Conservation (phyloP, 2,329 filamentous ascomycete species). For the Xylariaceae sp. region DNA sequence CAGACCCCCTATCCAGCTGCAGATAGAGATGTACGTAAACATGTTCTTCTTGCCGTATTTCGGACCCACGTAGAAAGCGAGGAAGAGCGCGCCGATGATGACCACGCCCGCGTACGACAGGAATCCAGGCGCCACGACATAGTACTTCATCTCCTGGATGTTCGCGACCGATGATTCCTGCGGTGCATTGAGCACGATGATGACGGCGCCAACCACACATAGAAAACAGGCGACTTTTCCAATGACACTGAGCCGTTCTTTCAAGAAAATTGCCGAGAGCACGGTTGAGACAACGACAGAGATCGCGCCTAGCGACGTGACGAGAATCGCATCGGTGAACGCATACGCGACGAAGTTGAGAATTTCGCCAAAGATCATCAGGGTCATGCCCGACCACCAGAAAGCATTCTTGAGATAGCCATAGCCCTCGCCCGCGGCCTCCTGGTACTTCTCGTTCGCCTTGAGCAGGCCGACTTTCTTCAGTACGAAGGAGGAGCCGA, state of each 20-base stretch:
- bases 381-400: conserved; percentile 94
- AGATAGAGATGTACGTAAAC: conserved; percentile 95
- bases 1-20: conserved; percentile 87
- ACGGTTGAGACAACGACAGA: conserved; percentile 90
- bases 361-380: conserved; percentile 95
- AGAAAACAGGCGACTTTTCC: conserved; percentile 95
- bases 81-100: conserved; percentile 64
- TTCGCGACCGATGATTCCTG: conserved; percentile 74
- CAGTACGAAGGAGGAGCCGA: conserved; percentile 89
- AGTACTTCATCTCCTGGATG: conserved; percentile 89
- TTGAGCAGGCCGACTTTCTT: conserved; percentile 90
- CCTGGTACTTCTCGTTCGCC: conserved; percentile 93
- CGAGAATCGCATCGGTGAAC: conserved; percentile 92
- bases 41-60: conserved; percentile 94
- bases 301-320: conserved; percentile 85
- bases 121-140: conserved; percentile 81
- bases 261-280: conserved; percentile 88
- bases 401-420: conserved; percentile 91
- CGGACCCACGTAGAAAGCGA: conserved; percentile 76
- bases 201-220: conserved; percentile 85
- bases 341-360: conserved; percentile 98
- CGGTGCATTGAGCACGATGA: conserved; percentile 93
- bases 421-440: conserved; percentile 92
- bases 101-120: conserved; percentile 79
- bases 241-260: conserved; percentile 90